Evolutionary conservation across 441 rosid species (phyloP).

Genomic region (Euphorbia celastroides): DNA sequence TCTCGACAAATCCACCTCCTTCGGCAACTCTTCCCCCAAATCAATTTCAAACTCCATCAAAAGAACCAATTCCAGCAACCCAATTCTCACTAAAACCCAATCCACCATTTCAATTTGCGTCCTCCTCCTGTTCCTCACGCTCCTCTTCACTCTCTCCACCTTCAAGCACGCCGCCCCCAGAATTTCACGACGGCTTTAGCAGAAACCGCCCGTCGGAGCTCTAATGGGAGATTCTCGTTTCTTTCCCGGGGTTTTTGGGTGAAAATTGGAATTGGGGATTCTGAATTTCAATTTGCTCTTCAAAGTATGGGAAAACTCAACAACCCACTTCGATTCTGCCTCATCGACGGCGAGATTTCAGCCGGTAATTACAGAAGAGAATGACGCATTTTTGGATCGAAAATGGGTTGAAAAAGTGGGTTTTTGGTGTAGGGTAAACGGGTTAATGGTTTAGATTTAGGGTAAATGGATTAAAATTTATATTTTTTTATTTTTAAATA

Average conservation of each 20-base stretch:
- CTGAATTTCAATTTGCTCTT: conserved; percentile 35
- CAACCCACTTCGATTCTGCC: conserved; percentile 40
- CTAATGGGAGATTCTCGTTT: conserved; percentile 11
- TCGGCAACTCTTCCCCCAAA: conserved; percentile 14
- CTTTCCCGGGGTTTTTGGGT: background rate
- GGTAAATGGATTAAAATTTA: no score
- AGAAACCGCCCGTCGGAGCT: background rate
- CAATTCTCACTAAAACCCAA: conserved; percentile 60
- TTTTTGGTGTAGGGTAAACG: no score
- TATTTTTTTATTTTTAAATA: no score
- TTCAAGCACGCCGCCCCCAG: conserved; percentile 54
- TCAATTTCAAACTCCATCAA: conserved; percentile 13
- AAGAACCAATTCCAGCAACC: conserved; percentile 43
- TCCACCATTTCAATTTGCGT: conserved; percentile 70
- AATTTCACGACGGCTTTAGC: conserved; percentile 36
- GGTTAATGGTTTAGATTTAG: no score
- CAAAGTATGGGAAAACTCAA: conserved; percentile 84
- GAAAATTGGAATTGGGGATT: background rate
- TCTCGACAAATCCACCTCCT: conserved; percentile 17
- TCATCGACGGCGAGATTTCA: conserved; percentile 25
- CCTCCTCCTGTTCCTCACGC: conserved; percentile 57
- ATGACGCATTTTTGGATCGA: conserved; percentile 54
- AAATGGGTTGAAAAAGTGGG: no score
- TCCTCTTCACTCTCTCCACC: conserved; percentile 82
- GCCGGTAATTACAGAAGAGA: conserved; percentile 50